Conservation (phyloP, 176 grass and related monocot genomes). For the Eragrostis nindensis region DNA sequence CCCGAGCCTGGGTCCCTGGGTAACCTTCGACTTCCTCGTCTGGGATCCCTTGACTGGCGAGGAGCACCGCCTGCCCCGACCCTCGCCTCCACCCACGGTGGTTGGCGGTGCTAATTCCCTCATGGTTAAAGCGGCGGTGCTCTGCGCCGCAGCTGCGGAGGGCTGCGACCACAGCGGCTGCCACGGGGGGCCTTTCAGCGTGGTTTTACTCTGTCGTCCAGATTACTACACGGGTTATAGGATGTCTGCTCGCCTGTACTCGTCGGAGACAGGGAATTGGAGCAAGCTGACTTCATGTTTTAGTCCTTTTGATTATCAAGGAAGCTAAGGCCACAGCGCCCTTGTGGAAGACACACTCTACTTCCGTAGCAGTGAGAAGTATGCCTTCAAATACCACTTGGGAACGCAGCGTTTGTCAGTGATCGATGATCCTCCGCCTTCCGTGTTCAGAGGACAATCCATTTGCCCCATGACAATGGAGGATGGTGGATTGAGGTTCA, state of each 20-base stretch:
- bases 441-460: not conserved
- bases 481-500: too few relatives aligned
- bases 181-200: too few relatives aligned
- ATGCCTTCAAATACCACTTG: not conserved
- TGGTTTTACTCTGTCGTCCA: too few relatives aligned
- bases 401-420: not conserved
- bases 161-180: not conserved
- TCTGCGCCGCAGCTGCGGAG: conserved; percentile 2
- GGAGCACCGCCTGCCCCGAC: not conserved
- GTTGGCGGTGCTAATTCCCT: too few relatives aligned
- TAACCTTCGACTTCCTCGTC: not conserved
- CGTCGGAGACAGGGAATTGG: not conserved
- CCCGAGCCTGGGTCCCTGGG: too few relatives aligned
- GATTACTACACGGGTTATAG: too few relatives aligned
- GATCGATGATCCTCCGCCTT: not conserved
- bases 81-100: not conserved
- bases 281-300: not conserved
- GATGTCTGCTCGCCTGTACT: not conserved
- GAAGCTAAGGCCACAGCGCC: not conserved
- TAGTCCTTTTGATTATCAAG: too few relatives aligned
- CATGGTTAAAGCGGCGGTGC: not conserved
- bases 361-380: not conserved
- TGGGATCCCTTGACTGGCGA: not conserved
- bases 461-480: not conserved
- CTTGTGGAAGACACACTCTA: not conserved